Conservation (phyloP, 805 yeast species). For the Candida ulmi region DNA sequence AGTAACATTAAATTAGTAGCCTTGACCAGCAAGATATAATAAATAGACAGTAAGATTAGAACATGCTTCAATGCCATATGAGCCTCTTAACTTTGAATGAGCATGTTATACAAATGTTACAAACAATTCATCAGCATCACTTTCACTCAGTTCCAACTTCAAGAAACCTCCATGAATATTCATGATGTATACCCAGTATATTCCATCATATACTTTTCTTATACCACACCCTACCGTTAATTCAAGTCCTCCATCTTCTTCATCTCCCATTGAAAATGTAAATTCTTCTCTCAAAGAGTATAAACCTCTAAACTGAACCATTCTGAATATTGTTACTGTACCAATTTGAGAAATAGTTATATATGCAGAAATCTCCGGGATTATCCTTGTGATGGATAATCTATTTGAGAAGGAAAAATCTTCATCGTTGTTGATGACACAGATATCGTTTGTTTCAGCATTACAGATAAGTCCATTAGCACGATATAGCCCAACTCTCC, state of each 20-base stretch:
- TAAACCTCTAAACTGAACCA: constrained; percentile 37
- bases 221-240: background rate
- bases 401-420: constrained; percentile 16
- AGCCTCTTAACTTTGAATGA: no score
- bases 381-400: constrained; percentile 25
- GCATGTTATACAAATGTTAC: background rate
- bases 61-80: no score
- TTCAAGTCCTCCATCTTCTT: background rate
- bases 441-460: constrained; percentile 39
- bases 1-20: no score
- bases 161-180: background rate
- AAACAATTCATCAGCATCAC: background rate
- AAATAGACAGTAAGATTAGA: no score
- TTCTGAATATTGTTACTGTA: constrained; percentile 33
- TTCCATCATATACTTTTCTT: background rate
- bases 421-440: constrained; percentile 24
- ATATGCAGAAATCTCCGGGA: constrained; percentile 36
- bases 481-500: constrained; percentile 38
- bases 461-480: constrained; percentile 41
- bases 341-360: constrained; percentile 41
- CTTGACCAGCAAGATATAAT: no score
- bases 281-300: constrained; percentile 37
- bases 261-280: background rate
- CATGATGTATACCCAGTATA: background rate
- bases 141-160: background rate